Base-by-base conservation (phyloP, 768 basidiomycete genomes). In the Mycena belliarum region DNA sequence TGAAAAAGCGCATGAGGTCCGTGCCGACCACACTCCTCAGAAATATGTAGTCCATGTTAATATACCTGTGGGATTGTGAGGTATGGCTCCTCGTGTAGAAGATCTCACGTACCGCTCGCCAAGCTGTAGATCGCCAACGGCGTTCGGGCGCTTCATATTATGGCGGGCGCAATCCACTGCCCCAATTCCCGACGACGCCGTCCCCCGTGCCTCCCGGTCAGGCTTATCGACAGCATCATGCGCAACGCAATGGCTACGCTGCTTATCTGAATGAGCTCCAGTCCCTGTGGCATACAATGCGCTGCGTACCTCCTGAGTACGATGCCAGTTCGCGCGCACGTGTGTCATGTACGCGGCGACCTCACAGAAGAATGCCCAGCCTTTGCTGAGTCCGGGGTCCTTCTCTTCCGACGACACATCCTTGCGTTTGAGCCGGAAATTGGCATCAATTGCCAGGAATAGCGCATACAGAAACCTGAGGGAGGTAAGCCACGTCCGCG, bases 141-240 rank as follows among this genome's bases (percentile, higher is more conserved):
- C 50, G 2, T 29, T 26, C 12, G 50, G 40, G 2, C 38, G 50
- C 50, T 42, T 42, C 50, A 51, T 51, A 32, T 51, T 51, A 25
- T 51, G 50, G 6, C 50, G 50, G 0, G 50, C 40, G 12, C 50
- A 51, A 16, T 41, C 40, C 16, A 51, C 50, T 6, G 40, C 40
- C 14, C 50, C 26, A 3, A 51, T 32, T 0, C 50, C 50, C 20
- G 28, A 42, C 3, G 40, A 51, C 0, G 26, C 50, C 6, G 38
- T 51, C 1, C 38, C 50, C 11, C 50, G 50, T 1, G 49, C 49
- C 49, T 51, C 40, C 14, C 26, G 18, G 28, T 51, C 40, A 0
- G 73, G 72, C 3, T 74, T 60, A 57, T 73, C 69, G 1, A 74
- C 63, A 0, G 72, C 70, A 26, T 70, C 66, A 35, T 73, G 70